phyloP scores from a whole-genome alignment of 2,329 filamentous ascomycete species.

The Colletotrichum costaricense region DNA sequence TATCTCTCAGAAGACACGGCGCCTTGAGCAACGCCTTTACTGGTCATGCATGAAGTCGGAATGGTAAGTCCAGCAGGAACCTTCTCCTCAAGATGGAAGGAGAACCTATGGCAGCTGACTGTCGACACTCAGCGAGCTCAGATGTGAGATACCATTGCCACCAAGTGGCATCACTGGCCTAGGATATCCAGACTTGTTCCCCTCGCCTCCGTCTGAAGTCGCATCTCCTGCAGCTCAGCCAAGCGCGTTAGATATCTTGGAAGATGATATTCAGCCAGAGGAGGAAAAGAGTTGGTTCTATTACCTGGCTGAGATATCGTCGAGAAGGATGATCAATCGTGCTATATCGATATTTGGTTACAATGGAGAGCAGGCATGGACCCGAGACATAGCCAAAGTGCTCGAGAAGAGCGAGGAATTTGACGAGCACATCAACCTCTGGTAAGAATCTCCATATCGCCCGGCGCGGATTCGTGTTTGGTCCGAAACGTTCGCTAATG shows the following conservation, averaged over 20 bases:
- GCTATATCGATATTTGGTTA: conserved; percentile 16
- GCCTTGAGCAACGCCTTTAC: conserved; percentile 44
- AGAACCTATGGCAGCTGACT: neutral
- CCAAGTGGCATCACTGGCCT: conserved; percentile 35
- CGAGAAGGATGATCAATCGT: conserved; percentile 40
- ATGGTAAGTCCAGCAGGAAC: conserved; percentile 35
- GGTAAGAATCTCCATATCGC: conserved; percentile 13
- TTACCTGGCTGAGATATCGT: conserved; percentile 45
- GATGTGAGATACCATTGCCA: conserved; percentile 35
- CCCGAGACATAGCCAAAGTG: conserved; percentile 35
- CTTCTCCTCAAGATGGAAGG: neutral
- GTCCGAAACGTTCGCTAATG: neutral
- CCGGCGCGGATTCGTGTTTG: neutral
- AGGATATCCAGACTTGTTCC: conserved; percentile 44
- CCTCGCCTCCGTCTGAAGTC: conserved; percentile 41
- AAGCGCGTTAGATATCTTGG: neutral
- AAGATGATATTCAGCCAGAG: conserved; percentile 37
- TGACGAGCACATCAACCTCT: conserved; percentile 39
- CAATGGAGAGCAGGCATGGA: conserved; percentile 39
- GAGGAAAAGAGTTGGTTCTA: conserved; percentile 44
- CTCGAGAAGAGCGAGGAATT: conserved; percentile 38
- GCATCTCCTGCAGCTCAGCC: conserved; percentile 7
- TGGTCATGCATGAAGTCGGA: conserved; percentile 49
- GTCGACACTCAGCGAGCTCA: conserved; percentile 14
- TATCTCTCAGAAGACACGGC: conserved; percentile 18